These are phyloP conservation scores for Penicillium alfredii DNA, from an alignment of 495 filamentous ascomycete genomes.

Conservation along the genomic window DNA sequence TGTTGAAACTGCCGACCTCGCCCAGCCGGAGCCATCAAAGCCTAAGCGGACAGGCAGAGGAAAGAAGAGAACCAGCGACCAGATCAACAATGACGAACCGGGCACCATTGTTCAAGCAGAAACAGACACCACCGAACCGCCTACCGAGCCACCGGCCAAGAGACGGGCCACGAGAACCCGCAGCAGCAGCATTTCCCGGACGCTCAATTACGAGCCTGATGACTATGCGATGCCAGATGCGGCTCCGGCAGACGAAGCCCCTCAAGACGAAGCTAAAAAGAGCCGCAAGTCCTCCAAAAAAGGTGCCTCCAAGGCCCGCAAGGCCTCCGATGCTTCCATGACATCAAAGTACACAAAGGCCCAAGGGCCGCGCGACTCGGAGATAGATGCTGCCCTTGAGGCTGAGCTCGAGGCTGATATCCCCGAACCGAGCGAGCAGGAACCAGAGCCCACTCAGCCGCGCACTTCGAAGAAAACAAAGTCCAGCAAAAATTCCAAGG, in stretches of 20 bases:
- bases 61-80: slow-evolving; percentile 63
- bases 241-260: slow-evolving; percentile 16
- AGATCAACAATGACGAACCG: slow-evolving; percentile 46
- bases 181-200: slow-evolving; percentile 31
- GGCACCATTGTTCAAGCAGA: slow-evolving; percentile 12
- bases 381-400: slow-evolving; percentile 62
- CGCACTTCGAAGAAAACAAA: slow-evolving; percentile 32
- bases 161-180: slow-evolving; percentile 56
- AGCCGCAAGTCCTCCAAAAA: slow-evolving; percentile 40
- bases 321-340: slow-evolving; percentile 48
- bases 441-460: slow-evolving; percentile 31
- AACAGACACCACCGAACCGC: slow-evolving; percentile 27
- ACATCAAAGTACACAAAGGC: slow-evolving; percentile 32
- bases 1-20: slow-evolving; percentile 21
- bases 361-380: slow-evolving; percentile 51
- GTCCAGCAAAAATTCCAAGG: slow-evolving; percentile 35
- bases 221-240: slow-evolving; percentile 22
- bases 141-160: slow-evolving; percentile 55
- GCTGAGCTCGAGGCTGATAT: slow-evolving; percentile 50
- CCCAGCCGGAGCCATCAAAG: slow-evolving; percentile 30
- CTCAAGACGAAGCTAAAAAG: slow-evolving; percentile 29
- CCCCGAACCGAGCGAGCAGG: slow-evolving; percentile 9
- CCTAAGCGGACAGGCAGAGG: slow-evolving; percentile 45
- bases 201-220: slow-evolving; percentile 12
- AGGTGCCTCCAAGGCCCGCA: slow-evolving; percentile 42